Evolutionary conservation across 306 rosid species (phyloP).

Genomic region (Fagus crenata): DNA sequence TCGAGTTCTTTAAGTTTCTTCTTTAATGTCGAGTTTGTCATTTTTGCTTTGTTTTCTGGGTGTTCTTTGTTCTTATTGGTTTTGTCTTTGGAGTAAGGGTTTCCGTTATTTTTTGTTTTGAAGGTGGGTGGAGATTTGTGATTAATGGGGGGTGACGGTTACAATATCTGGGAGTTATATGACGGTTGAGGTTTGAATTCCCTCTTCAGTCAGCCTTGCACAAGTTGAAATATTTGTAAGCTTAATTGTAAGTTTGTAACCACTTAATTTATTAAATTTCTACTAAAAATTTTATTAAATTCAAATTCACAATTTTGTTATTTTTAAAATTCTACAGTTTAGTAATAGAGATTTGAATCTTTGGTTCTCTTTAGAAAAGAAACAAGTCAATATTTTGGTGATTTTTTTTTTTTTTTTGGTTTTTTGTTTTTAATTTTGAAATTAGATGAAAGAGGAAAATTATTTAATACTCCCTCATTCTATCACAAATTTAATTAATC

Average conservation of each 20-base stretch:
- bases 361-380: no score
- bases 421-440: no score
- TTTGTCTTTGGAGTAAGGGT: background rate
- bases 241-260: background rate
- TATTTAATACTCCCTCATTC: no score
- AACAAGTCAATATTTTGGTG: no score
- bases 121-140: background rate
- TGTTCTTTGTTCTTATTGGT: background rate
- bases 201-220: background rate
- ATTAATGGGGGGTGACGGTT: conserved; percentile 1
- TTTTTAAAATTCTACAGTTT: no score
- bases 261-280: no score
- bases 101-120: background rate
- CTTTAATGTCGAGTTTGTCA: conserved; percentile 26
- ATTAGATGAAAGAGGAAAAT: no score
- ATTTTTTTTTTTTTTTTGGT: no score
- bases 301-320: no score
- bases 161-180: background rate
- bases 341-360: no score
- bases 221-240: background rate
- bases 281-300: no score
- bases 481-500: no score
- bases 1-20: conserved; percentile 45
- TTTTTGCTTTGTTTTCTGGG: conserved; percentile 23
- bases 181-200: conserved; percentile 7